A percentile compares a stretch with the other conserved stretches of the same genome.
These are phyloP conservation scores for Leccinum olivaceopallidum DNA, from an alignment of 768 basidiomycete genomes.

Conservation along the genomic window DNA sequence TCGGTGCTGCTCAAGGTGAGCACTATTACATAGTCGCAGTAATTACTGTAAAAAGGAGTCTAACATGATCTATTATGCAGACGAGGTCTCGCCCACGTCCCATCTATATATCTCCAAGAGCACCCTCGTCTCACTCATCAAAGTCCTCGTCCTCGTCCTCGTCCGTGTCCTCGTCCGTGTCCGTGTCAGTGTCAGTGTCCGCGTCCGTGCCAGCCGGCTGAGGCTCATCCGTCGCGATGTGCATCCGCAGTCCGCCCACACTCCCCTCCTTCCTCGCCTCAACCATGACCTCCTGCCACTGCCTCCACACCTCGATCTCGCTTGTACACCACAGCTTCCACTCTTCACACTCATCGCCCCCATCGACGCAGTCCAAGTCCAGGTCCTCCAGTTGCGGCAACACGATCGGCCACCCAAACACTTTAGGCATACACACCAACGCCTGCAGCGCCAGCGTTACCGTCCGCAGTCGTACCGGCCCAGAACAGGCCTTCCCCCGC, in stretches of 20 bases:
- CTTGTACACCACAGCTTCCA: conserved; percentile 11
- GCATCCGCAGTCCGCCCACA: background rate
- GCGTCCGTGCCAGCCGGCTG: too few species aligned
- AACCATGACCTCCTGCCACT: conserved; percentile 2
- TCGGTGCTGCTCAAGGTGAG: too few species aligned
- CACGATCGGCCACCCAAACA: conserved; percentile 9
- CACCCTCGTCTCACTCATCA: background rate
- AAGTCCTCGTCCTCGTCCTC: too few species aligned
- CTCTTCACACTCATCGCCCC: background rate
- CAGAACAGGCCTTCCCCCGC: conserved; percentile 16
- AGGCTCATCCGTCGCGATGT: background rate
- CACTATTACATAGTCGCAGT: too few species aligned
- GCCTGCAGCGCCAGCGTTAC: conserved; percentile 17
- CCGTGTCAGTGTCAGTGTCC: too few species aligned
- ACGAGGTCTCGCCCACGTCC: too few species aligned
- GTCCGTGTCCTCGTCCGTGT: too few species aligned
- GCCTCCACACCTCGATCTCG: conserved; percentile 17
- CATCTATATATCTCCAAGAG: too few species aligned
- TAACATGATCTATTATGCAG: too few species aligned
- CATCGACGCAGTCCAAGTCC: conserved; percentile 15
- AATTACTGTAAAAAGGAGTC: too few species aligned
- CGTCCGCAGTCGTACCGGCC: conserved; percentile 11
- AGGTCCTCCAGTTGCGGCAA: conserved; percentile 17
- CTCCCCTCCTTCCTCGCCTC: background rate
- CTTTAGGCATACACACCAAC: conserved; percentile 6